A percentile compares a stretch with the other conserved stretches of the same genome.
phyloP scores from a whole-genome alignment of 805 yeast species.

The Yarrowia sp. region DNA sequence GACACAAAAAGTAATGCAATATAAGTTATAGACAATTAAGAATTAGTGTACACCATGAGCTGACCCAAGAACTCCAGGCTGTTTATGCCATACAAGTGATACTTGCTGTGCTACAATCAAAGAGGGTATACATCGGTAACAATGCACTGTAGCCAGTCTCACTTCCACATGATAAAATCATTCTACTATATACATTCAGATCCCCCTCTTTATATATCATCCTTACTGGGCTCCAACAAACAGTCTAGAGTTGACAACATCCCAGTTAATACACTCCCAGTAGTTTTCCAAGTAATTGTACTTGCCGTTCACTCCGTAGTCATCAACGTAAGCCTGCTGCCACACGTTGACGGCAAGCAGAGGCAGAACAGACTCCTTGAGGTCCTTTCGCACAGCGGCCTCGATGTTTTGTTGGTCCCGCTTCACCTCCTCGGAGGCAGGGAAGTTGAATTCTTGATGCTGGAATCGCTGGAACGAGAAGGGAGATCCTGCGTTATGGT shows the following conservation, averaged over 20 bases:
- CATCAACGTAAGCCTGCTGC: constrained; percentile 84
- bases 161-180: constrained; percentile 1
- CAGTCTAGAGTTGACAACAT: constrained; percentile 36
- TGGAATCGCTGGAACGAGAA: constrained; percentile 60
- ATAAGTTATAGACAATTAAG: too few relatives aligned
- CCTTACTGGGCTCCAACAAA: constrained; percentile 25
- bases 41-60: too few relatives aligned
- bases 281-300: constrained; percentile 65
- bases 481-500: constrained; percentile 89
- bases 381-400: constrained; percentile 44
- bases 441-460: constrained; percentile 70
- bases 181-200: constrained; percentile 13
- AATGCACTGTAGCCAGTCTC: too few relatives aligned
- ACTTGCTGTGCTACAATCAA: too few relatives aligned
- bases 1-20: too few relatives aligned
- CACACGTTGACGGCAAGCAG: constrained; percentile 76
- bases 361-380: constrained; percentile 49
- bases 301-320: constrained; percentile 77
- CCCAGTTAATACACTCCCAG: constrained; percentile 84
- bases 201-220: neutral
- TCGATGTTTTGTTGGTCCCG: constrained; percentile 42
- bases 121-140: too few relatives aligned
- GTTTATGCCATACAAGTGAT: too few relatives aligned
- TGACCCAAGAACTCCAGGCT: too few relatives aligned
- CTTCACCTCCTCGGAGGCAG: constrained; percentile 46